Evolutionary conservation across 2,329 filamentous ascomycete species (phyloP).

Genomic region (Sodiomyces alkalinus): DNA sequence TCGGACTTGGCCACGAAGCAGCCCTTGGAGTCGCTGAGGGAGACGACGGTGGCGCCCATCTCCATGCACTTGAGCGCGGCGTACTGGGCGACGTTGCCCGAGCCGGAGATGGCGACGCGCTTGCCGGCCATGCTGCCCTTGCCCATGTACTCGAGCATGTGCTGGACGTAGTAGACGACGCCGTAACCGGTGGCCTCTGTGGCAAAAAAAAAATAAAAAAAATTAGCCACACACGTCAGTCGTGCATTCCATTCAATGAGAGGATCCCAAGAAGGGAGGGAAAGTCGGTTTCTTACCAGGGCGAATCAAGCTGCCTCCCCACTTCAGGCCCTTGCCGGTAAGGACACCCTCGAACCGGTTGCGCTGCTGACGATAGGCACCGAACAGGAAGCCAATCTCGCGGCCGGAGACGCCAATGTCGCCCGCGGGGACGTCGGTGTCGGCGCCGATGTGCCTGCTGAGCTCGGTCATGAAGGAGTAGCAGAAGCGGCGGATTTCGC

Average conservation of each 20-base stretch:
- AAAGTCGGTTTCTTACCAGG: no score
- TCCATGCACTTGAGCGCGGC: conserved; percentile 93
- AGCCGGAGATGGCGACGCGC: conserved; percentile 88
- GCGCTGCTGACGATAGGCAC: conserved; percentile 74
- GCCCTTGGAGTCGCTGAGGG: conserved; percentile 86
- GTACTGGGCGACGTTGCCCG: conserved; percentile 96
- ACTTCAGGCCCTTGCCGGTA: conserved; percentile 85
- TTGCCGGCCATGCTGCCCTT: conserved; percentile 80
- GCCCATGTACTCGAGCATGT: conserved; percentile 89
- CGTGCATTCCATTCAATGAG: no score
- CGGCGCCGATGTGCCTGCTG: conserved; percentile 86
- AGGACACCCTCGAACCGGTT: conserved; percentile 94
- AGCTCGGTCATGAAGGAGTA: conserved; percentile 92
- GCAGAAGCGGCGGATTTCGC: conserved; percentile 96
- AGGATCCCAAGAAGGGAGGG: no score
- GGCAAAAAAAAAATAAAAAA: no score
- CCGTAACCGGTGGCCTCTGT: conserved; percentile 97
- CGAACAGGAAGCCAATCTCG: conserved; percentile 91
- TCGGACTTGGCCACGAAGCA: conserved; percentile 59
- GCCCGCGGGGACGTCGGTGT: conserved; percentile 91
- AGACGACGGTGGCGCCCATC: conserved; percentile 84
- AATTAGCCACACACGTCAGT: conserved; percentile 4
- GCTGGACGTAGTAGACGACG: conserved; percentile 87
- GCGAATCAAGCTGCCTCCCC: conserved; percentile 88
- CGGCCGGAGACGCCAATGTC: conserved; percentile 89